phyloP scores from a whole-genome alignment of 345 rosid species.

The Acer yangbiense region DNA sequence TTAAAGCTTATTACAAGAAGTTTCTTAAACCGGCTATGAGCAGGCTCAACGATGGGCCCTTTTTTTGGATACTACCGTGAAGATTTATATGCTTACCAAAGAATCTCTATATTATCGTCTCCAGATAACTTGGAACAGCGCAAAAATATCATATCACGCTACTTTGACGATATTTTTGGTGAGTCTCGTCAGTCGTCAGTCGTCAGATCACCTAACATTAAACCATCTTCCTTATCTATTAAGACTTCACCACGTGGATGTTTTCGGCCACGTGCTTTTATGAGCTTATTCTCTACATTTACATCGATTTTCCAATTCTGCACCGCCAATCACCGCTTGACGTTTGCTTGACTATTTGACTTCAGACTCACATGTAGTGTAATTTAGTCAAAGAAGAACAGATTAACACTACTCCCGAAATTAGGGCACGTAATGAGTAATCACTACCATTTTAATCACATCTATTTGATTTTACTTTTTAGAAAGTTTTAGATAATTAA shows the following conservation, averaged over 20 bases:
- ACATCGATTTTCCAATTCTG: background rate
- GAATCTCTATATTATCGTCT: slow-evolving; percentile 9
- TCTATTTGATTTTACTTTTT: too few species aligned
- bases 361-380: background rate
- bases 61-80: background rate
- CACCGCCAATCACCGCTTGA: background rate
- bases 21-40: background rate
- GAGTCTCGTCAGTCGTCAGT: background rate
- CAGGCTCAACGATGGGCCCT: background rate
- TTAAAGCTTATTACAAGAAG: background rate
- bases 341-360: background rate
- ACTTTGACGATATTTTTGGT: slow-evolving; percentile 21
- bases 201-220: slow-evolving; percentile 9
- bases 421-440: too few species aligned
- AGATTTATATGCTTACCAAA: background rate
- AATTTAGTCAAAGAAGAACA: background rate
- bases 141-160: background rate
- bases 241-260: slow-evolving; percentile 17
- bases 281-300: background rate
- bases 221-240: slow-evolving; percentile 6
- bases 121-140: slow-evolving; percentile 19
- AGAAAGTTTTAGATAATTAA: too few species aligned
- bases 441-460: too few species aligned
- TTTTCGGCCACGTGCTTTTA: slow-evolving; percentile 3
- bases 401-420: background rate